Conservation (phyloP, 73 alveolate genomes). For the Uronychia setigera region DNA sequence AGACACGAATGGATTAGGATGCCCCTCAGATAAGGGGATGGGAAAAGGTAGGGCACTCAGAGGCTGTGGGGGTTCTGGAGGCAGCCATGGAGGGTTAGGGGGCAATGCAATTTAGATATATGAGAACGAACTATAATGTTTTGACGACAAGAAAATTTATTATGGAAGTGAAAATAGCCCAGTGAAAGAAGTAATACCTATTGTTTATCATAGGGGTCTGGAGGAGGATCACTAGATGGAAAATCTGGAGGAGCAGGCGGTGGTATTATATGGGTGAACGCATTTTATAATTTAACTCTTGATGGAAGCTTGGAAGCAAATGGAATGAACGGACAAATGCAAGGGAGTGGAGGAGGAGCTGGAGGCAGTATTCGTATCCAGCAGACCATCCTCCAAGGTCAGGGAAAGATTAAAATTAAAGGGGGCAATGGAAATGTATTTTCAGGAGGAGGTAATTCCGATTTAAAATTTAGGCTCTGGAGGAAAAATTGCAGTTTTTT, state of each 20-base stretch:
- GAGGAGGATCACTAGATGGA: background rate
- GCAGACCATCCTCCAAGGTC: background rate
- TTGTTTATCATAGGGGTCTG: background rate
- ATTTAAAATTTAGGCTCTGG: background rate
- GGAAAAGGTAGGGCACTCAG: background rate
- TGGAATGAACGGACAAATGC: background rate
- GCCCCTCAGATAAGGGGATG: background rate
- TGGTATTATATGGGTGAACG: background rate
- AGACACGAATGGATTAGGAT: background rate
- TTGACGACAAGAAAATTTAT: background rate
- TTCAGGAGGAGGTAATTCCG: background rate
- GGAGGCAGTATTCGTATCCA: background rate
- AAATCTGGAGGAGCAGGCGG: background rate
- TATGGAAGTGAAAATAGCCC: background rate
- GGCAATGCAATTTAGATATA: background rate
- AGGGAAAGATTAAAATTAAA: background rate
- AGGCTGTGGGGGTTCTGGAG: background rate
- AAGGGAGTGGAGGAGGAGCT: background rate
- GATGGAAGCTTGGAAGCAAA: background rate
- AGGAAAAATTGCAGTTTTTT: background rate
- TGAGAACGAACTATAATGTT: background rate
- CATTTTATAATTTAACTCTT: background rate
- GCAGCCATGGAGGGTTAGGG: slow-evolving; percentile 1
- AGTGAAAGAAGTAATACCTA: background rate
- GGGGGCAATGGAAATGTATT: background rate